Evolutionary conservation across 2,329 filamentous ascomycete genomes (phyloP), one percentile per base, ranked within the genome.

Genomic region (Phialophora tarda): DNA sequence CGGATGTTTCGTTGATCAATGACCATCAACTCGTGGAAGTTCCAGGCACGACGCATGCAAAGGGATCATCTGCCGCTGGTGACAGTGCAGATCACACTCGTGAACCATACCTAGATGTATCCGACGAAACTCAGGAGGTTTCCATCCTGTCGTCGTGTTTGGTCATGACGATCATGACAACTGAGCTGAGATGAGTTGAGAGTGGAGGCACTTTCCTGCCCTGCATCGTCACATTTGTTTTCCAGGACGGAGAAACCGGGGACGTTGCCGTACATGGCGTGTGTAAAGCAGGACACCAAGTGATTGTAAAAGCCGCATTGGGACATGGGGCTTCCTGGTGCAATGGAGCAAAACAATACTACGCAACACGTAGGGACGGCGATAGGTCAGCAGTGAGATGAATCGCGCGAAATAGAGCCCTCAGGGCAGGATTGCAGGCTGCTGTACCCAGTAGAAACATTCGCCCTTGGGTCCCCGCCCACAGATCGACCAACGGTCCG

Each of bases 401-500:
- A 44, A 21, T n/a, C 17, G 17, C 38, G 17, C 34, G 38, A 44
- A n/a, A 44, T n/a, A 44, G 6, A 44, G 38, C 38, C 38, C 1
- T 12, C 38, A 41, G 38, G 5, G 5, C 8, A 44, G 38, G 17
- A 44, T 44, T n/a, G 14, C 17, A 17, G 28, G 28, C 7, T 1
- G 38, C 14, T 17, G 38, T 30, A 8, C 28, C 28, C 14, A 6
- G 38, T n/a, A n/a, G 38, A 44, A 5, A n/a, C 38, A 1, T 44
- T n/a, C 38, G 17, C 14, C 14, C 17, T 44, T n/a, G 38, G 17
- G 38, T n/a, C 28, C 28, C 48, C 41, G 54, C 28, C 60, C 50
- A 47, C 56, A 28, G 55, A 56, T 59, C 55, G 32, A 26, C 48
- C 51, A 66, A 66, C 64, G 64, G 59, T 59, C 64, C 21, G 23